A percentile compares a stretch with the other conserved stretches of the same genome.
Conservation (phyloP, 805 yeast species). For the Candida tallmaniae region DNA sequence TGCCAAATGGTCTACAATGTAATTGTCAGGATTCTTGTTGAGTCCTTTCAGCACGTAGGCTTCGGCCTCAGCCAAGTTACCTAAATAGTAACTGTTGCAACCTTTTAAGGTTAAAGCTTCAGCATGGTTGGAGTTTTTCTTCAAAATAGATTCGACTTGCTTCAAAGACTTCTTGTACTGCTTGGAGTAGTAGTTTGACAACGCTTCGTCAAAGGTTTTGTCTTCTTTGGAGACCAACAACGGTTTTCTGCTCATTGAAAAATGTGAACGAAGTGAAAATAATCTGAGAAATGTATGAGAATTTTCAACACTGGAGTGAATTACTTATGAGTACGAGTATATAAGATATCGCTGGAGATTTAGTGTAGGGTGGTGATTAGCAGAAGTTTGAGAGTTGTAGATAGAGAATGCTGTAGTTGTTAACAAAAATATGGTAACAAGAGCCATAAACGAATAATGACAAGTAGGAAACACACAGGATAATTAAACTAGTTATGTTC, state of each 20-base stretch:
- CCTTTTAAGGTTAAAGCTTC: slow-evolving; percentile 87
- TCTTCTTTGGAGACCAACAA: slow-evolving; percentile 59
- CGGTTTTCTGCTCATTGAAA: slow-evolving; percentile 16
- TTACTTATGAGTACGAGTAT: too few species aligned
- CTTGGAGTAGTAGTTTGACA: slow-evolving; percentile 76
- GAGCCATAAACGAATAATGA: too few species aligned
- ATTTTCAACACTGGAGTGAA: too few species aligned
- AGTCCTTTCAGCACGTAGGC: slow-evolving; percentile 58
- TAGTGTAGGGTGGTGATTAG: too few species aligned
- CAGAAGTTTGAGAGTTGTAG: too few species aligned
- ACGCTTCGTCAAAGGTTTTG: slow-evolving; percentile 70
- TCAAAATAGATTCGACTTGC: slow-evolving; percentile 66
- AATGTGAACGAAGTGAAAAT: too few species aligned
- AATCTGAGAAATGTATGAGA: too few species aligned
- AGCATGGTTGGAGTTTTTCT: slow-evolving; percentile 70
- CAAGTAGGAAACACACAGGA: too few species aligned
- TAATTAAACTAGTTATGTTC: too few species aligned
- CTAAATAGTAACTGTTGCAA: slow-evolving; percentile 50
- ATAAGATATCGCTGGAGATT: too few species aligned
- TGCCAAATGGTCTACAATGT: slow-evolving; percentile 76
- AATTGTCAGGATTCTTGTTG: slow-evolving; percentile 53
- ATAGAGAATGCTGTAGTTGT: too few species aligned
- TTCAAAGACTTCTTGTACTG: slow-evolving; percentile 85
- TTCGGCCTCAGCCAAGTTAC: slow-evolving; percentile 60
- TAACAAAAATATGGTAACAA: too few species aligned